A percentile compares a stretch with the other conserved stretches of the same genome.
Evolutionary conservation across 192 early-diverging fungal genomes (phyloP).

Genomic region (Linnemannia exigua): DNA sequence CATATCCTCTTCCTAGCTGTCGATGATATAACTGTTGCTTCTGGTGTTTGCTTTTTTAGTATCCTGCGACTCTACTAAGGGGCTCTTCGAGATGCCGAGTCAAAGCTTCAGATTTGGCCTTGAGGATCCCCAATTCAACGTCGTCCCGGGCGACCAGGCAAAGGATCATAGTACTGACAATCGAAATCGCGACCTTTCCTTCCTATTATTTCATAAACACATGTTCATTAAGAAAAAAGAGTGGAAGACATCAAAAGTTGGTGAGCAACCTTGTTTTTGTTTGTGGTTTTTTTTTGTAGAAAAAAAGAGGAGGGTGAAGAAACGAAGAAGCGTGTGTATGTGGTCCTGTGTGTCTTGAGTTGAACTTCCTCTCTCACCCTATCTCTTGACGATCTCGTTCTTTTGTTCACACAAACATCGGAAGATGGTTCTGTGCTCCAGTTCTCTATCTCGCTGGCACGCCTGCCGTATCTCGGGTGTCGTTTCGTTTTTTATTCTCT

Average conservation of each 20-base stretch:
- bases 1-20: not conserved
- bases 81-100: constrained; percentile 65
- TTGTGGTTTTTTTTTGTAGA: not conserved
- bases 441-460: too few relatives aligned
- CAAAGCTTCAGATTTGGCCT: constrained; percentile 67
- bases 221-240: not conserved
- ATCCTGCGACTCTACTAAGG: constrained; percentile 53
- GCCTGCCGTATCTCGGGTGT: too few relatives aligned
- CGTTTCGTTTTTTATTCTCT: too few relatives aligned
- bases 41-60: constrained; percentile 9
- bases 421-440: too few relatives aligned
- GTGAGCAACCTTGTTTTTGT: constrained; percentile 3
- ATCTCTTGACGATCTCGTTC: not conserved
- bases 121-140: constrained; percentile 67
- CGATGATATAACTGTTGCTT: not conserved
- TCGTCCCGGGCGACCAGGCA: constrained; percentile 65
- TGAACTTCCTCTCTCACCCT: not conserved
- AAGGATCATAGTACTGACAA: constrained; percentile 66
- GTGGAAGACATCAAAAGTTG: not conserved
- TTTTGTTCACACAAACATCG: not conserved
- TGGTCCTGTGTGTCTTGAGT: not conserved
- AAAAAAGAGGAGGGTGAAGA: too few relatives aligned
- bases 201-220: constrained; percentile 33
- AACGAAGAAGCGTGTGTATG: not conserved
- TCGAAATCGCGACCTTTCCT: constrained; percentile 60